These are phyloP conservation scores for Cenococcum geophilum DNA, from an alignment of 495 filamentous ascomycete species.

Conservation along the genomic window DNA sequence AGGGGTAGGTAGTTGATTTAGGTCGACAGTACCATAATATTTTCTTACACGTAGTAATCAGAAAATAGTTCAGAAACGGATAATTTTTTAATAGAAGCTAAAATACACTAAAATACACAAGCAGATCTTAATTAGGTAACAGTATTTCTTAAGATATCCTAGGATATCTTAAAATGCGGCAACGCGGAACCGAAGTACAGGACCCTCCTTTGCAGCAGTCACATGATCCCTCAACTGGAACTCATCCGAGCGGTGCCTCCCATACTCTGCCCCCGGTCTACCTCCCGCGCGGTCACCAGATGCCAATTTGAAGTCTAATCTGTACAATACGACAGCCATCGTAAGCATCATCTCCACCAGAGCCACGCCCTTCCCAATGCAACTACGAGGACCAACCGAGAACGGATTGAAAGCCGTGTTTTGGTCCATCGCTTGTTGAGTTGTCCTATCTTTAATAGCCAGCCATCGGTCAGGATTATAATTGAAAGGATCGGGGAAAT, in stretches of 20 bases:
- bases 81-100: too few relatives aligned
- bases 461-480: slow-evolving; percentile 33
- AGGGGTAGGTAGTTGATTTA: too few relatives aligned
- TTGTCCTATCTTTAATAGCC: slow-evolving; percentile 23
- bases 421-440: slow-evolving; percentile 30
- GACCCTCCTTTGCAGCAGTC: slow-evolving; percentile 15
- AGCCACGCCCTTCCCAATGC: slow-evolving; percentile 18
- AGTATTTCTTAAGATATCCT: too few relatives aligned
- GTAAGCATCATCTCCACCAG: slow-evolving; percentile 18
- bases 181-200: slow-evolving; percentile 9
- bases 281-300: slow-evolving; percentile 4
- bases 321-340: slow-evolving; percentile 13
- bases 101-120: too few relatives aligned
- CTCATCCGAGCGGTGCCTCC: slow-evolving; percentile 14
- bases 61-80: too few relatives aligned
- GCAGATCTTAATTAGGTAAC: too few relatives aligned
- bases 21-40: too few relatives aligned
- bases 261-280: slow-evolving; percentile 5
- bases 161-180: neutral
- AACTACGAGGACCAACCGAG: slow-evolving; percentile 12
- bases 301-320: slow-evolving; percentile 16
- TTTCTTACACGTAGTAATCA: too few relatives aligned
- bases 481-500: slow-evolving; percentile 23
- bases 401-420: slow-evolving; percentile 21
- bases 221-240: slow-evolving; percentile 20